Base-by-base conservation (phyloP, 768 basidiomycete genomes). In the Macrocybe gigantea region DNA sequence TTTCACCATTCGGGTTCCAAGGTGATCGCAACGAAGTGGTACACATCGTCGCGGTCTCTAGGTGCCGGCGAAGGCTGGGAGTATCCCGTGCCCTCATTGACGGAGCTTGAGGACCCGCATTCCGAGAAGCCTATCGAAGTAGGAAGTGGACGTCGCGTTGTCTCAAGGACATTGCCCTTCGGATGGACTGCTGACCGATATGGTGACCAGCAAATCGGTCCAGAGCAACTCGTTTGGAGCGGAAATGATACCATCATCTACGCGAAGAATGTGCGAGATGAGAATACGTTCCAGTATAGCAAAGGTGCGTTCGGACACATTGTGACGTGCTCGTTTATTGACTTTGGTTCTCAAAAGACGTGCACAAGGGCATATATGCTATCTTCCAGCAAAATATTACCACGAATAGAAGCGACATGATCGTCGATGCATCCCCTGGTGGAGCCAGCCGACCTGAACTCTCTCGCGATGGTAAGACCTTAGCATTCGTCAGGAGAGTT, bases 1-100 rank as follows among this genome's bases (percentile, higher is more conserved):
- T 87, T 84, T 70, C 83, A 88, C 56, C 81, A 84, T 3, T 79
- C 78, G 7, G 82, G 82, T 1, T 54, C 62, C 31, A 80, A 72
- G 53, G 62, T 88, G 12, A 65, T 88, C 45, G 83, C 85, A n/a
- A 87, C 85, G 8, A 88, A 88, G 59, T 85, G 85, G 85, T 87
- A 85, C 53, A 85, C 80, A 22, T 79, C 78, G 5, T 53, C 44
- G 3, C 78, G 85, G 6, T 82, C 80, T 43, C 67, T 87, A 32
- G 83, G 82, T 33, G 84, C 83, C 1, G 84, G 83, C 1, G 86
- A 88, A 68, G 82, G 78, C 37, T 88, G 85, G 86, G 73, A 79
- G 57, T 88, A 82, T 50, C 41, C 62, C 5, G 69, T 83, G 22
- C 82, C 82, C 8, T 66, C 62, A n/a, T 50, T 72, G 14, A 56